phyloP scores from a whole-genome alignment of 202 grass and related monocot genomes.

The Sporobolus alterniflorus region DNA sequence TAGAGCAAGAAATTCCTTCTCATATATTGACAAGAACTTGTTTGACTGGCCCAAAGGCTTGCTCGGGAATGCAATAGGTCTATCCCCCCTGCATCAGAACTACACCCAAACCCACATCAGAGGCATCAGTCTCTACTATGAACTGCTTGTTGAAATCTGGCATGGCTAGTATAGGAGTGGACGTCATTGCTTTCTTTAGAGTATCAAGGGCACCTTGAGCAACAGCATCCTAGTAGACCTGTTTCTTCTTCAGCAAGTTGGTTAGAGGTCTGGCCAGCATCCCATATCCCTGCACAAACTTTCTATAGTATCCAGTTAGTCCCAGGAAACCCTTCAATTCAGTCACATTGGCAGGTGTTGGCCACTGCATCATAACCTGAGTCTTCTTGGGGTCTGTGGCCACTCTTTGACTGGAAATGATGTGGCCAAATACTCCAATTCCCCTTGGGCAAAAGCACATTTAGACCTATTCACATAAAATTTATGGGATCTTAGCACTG shows the following conservation, averaged over 20 bases:
- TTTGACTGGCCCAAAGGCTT: no score
- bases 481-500: accelerated
- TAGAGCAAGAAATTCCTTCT: not conserved
- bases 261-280: not conserved
- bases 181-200: no score
- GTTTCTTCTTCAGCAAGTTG: no score
- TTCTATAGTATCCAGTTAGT: not conserved
- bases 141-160: no score
- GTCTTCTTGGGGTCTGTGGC: not conserved
- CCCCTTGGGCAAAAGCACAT: not conserved
- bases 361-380: not conserved
- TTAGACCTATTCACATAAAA: not conserved
- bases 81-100: no score
- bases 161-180: no score
- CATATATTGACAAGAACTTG: no score
- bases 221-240: no score
- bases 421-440: not conserved
- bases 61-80: no score
- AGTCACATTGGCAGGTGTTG: not conserved
- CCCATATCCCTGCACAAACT: not conserved
- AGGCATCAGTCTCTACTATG: no score
- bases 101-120: no score
- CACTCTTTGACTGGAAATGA: not conserved
- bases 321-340: not conserved
- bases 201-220: no score